Conservation (phyloP, 2,329 filamentous ascomycete genomes). For the Bipolaris cookei region DNA sequence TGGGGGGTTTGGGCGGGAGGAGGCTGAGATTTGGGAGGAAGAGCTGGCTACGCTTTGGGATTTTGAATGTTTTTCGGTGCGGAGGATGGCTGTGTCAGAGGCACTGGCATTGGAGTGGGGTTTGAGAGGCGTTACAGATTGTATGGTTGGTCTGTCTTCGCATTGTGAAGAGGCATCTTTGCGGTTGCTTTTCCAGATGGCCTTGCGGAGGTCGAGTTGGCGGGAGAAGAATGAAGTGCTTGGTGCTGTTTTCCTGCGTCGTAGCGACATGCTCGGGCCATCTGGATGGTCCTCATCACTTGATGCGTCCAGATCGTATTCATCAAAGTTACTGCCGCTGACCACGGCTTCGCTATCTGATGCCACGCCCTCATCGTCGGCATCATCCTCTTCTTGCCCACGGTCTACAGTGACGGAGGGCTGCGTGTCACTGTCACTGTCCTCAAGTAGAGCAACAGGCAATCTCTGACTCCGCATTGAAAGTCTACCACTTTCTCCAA, state of each 20-base stretch:
- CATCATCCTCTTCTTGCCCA: slow-evolving; percentile 17
- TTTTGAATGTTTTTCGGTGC: slow-evolving; percentile 9
- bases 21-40: slow-evolving; percentile 26
- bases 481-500: slow-evolving; percentile 65
- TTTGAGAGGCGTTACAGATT: slow-evolving; percentile 33
- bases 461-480: slow-evolving; percentile 79
- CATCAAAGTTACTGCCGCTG: slow-evolving; percentile 42
- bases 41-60: slow-evolving; percentile 25
- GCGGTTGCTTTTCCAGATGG: slow-evolving; percentile 34
- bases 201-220: slow-evolving; percentile 37
- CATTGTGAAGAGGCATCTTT: slow-evolving; percentile 15
- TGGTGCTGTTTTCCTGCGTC: slow-evolving; percentile 31
- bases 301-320: slow-evolving; percentile 46
- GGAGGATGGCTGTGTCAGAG: slow-evolving; percentile 39
- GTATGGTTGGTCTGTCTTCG: slow-evolving; percentile 22
- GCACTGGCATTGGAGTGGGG: slow-evolving; percentile 33
- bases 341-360: slow-evolving; percentile 40
- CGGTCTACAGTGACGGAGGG: slow-evolving; percentile 24
- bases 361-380: slow-evolving; percentile 38
- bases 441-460: slow-evolving; percentile 61
- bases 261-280: slow-evolving; percentile 18
- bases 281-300: slow-evolving; percentile 34
- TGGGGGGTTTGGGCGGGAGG: slow-evolving; percentile 35
- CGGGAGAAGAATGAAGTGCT: slow-evolving; percentile 35
- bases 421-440: slow-evolving; percentile 46